Percentiles rank a stretch among this genome's conserved stretches.
Evolutionary conservation across 2,329 filamentous ascomycete genomes (phyloP).

Genomic region (Penicillium sp.): DNA sequence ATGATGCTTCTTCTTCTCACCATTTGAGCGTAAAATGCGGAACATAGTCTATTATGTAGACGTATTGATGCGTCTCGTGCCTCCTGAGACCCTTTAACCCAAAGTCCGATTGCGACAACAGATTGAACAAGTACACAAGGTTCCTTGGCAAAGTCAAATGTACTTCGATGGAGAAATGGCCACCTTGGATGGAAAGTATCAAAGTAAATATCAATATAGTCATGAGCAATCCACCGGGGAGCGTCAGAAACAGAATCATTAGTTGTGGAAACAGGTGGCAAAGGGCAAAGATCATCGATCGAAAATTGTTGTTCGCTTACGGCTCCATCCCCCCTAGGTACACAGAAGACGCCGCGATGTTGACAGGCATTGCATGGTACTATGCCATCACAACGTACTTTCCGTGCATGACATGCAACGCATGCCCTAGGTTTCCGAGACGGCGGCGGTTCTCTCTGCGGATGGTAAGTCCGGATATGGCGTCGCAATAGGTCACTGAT

Average conservation of each 20-base stretch:
- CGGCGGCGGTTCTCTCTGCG: slow-evolving; percentile 5
- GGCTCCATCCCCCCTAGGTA: neutral
- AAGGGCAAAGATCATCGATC: slow-evolving; percentile 1
- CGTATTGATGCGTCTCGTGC: slow-evolving; percentile 18
- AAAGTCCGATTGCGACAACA: slow-evolving; percentile 26
- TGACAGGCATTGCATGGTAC: slow-evolving; percentile 17
- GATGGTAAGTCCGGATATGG: slow-evolving; percentile 21
- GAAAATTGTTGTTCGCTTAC: neutral
- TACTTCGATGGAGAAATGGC: slow-evolving; percentile 26
- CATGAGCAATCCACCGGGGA: slow-evolving; percentile 13
- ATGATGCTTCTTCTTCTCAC: slow-evolving; percentile 9
- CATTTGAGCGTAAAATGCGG: slow-evolving; percentile 22
- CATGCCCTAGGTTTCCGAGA: slow-evolving; percentile 19
- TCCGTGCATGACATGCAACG: slow-evolving; percentile 16
- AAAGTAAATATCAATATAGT: slow-evolving; percentile 28
- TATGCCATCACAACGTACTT: slow-evolving; percentile 16
- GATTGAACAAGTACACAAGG: slow-evolving; percentile 28
- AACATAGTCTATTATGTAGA: slow-evolving; percentile 22
- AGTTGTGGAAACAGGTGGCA: slow-evolving; percentile 1
- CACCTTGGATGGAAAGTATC: slow-evolving; percentile 25
- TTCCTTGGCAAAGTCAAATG: slow-evolving; percentile 22
- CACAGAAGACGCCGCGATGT: slow-evolving; percentile 1
- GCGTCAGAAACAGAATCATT: slow-evolving; percentile 1
- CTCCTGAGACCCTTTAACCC: slow-evolving; percentile 21
- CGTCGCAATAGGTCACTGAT: slow-evolving; percentile 24